A percentile compares a stretch with the other conserved stretches of the same genome.
Conservation (phyloP, 2,329 filamentous ascomycete genomes). For the Podosphaera xanthii region DNA sequence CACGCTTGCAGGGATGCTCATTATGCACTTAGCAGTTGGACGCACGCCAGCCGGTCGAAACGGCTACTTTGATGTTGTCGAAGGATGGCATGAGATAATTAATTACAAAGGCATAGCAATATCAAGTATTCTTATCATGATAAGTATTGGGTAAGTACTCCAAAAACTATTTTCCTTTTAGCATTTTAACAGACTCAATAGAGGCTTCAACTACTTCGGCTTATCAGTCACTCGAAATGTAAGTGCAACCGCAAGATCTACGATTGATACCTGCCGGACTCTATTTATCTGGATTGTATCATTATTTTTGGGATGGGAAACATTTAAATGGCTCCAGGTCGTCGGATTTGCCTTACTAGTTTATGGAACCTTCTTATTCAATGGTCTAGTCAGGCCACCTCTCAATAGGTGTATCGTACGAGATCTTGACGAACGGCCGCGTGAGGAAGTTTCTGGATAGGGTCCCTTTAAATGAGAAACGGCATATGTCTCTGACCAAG, state of each 20-base stretch:
- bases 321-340: slow-evolving; percentile 93
- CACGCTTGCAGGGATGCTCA: slow-evolving; percentile 55
- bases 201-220: slow-evolving; percentile 97
- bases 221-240: slow-evolving; percentile 76
- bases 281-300: slow-evolving; percentile 97
- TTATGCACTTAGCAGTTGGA: slow-evolving; percentile 59
- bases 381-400: slow-evolving; percentile 73
- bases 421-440: slow-evolving; percentile 10
- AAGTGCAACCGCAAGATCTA: slow-evolving; percentile 79
- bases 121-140: slow-evolving; percentile 78
- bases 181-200: slow-evolving; percentile 16
- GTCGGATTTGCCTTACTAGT: slow-evolving; percentile 71
- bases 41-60: slow-evolving; percentile 47
- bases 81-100: slow-evolving; percentile 65
- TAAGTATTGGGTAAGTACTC: slow-evolving; percentile 67
- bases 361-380: slow-evolving; percentile 93
- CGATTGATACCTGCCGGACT: slow-evolving; percentile 91
- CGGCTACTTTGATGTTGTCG: slow-evolving; percentile 76
- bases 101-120: slow-evolving; percentile 46
- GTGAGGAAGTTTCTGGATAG: too few species aligned
- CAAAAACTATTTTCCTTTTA: not conserved
- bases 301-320: slow-evolving; percentile 82
- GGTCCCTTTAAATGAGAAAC: too few species aligned
- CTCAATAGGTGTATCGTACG: slow-evolving; percentile 39
- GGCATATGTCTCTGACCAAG: too few species aligned